Percentiles rank a stretch among this genome's conserved stretches.
Evolutionary conservation across 306 rosid genomes (phyloP).

Genomic region (Dryas drummondii): DNA sequence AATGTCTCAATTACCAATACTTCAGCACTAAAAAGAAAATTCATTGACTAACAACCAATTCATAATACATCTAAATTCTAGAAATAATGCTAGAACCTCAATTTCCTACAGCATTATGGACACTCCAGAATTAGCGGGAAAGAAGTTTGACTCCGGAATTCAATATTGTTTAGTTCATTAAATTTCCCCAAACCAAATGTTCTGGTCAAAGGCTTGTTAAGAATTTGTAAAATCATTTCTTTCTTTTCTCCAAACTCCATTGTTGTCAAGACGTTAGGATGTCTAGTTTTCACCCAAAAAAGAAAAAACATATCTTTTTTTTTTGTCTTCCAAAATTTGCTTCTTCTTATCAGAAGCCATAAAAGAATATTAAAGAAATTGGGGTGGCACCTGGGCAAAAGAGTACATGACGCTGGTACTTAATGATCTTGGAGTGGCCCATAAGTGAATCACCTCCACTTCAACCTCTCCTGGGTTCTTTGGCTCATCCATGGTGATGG

Average conservation of each 20-base stretch:
- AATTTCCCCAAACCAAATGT: neutral
- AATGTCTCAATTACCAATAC: neutral
- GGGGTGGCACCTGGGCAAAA: constrained; percentile 63
- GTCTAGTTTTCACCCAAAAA: neutral
- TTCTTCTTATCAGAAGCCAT: constrained; percentile 4
- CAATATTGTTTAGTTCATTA: neutral
- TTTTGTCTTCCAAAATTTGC: neutral
- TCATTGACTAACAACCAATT: neutral
- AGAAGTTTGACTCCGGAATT: neutral
- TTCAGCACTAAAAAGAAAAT: neutral
- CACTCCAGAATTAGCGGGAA: neutral
- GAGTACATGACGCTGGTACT: constrained; percentile 78
- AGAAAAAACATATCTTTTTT: neutral
- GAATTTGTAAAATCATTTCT: neutral
- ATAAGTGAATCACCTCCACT: constrained; percentile 71
- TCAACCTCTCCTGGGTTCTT: constrained; percentile 28
- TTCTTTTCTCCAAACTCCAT: neutral
- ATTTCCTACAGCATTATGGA: neutral
- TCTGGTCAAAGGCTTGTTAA: constrained; percentile 5
- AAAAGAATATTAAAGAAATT: neutral
- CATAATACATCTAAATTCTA: neutral
- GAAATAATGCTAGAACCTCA: neutral
- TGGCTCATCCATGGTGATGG: constrained; percentile 40
- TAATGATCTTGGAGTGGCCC: constrained; percentile 85
- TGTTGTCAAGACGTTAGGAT: neutral